These are phyloP conservation scores for Clarireedia monteithiana DNA, from an alignment of 2,329 filamentous ascomycete species.

Conservation along the genomic window DNA sequence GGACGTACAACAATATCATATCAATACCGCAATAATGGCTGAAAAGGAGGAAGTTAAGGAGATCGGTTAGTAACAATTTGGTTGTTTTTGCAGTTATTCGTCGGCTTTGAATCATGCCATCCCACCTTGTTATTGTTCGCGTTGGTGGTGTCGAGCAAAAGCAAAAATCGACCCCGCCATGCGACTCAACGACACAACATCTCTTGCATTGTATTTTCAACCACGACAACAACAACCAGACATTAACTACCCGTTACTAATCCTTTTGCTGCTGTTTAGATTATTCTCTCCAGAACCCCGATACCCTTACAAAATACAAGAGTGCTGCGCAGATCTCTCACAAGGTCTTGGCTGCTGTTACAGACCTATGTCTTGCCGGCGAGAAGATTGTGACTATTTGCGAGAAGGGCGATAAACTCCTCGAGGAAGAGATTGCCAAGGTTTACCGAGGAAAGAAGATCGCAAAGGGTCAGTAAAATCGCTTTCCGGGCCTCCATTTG, in stretches of 20 bases:
- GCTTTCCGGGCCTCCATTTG: conserved; percentile 22
- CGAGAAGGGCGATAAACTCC: conserved; percentile 88
- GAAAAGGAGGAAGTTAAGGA: conserved; percentile 33
- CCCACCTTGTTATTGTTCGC: conserved; percentile 18
- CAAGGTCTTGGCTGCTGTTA: conserved; percentile 85
- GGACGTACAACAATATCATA: not conserved
- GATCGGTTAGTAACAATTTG: conserved; percentile 29
- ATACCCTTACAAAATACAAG: conserved; percentile 99
- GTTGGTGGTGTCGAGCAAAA: conserved; percentile 11
- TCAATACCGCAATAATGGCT: conserved; percentile 29
- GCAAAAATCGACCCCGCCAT: conserved; percentile 28
- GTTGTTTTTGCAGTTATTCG: conserved; percentile 15
- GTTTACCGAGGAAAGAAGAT: conserved; percentile 99
- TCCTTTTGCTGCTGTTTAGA: conserved; percentile 41
- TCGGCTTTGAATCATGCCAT: not conserved
- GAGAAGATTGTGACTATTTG: conserved; percentile 92
- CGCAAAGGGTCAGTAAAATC: conserved; percentile 58
- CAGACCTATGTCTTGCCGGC: conserved; percentile 66
- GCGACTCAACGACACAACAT: conserved; percentile 6
- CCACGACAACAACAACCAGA: not conserved
- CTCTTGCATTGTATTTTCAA: conserved; percentile 4
- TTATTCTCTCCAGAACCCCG: conserved; percentile 83
- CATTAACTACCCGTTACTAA: not conserved
- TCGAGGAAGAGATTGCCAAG: conserved; percentile 89
- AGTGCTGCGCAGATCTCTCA: conserved; percentile 90